A percentile compares a stretch with the other conserved stretches of the same genome.
These are phyloP conservation scores for Monosporascus sp. DNA, from an alignment of 2,329 filamentous ascomycete species.

Conservation along the genomic window DNA sequence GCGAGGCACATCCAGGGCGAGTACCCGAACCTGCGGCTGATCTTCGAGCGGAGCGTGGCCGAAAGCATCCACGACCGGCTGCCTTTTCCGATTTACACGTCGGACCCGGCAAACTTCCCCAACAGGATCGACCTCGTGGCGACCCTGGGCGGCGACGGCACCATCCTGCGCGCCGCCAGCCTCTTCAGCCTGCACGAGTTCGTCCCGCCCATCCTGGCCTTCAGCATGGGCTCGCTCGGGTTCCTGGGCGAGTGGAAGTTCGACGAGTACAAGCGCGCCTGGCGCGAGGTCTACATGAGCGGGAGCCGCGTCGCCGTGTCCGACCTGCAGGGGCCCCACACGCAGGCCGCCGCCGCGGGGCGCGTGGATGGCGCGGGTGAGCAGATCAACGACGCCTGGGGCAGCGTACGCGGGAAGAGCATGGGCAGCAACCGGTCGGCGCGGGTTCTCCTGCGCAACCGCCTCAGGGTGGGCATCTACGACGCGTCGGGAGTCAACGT, in stretches of 20 bases:
- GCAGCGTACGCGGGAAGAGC: slow-evolving; percentile 69
- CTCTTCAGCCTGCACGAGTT: slow-evolving; percentile 75
- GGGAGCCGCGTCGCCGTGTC: slow-evolving; percentile 48
- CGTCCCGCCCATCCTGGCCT: slow-evolving; percentile 87
- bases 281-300: slow-evolving; percentile 86
- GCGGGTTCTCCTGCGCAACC: slow-evolving; percentile 79
- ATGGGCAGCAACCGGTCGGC: slow-evolving; percentile 71
- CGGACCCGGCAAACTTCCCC: slow-evolving; percentile 51
- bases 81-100: slow-evolving; percentile 67
- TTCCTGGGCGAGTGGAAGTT: slow-evolving; percentile 98
- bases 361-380: slow-evolving; percentile 22
- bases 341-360: slow-evolving; percentile 29
- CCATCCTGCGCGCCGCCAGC: slow-evolving; percentile 78
- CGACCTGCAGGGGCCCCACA: slow-evolving; percentile 36
- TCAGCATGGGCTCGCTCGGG: slow-evolving; percentile 94
- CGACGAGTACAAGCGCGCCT: slow-evolving; percentile 83
- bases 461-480: slow-evolving; percentile 81
- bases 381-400: slow-evolving; percentile 51
- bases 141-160: slow-evolving; percentile 90
- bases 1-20: slow-evolving; percentile 70
- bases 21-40: slow-evolving; percentile 74
- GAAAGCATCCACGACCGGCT: slow-evolving; percentile 64
- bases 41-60: slow-evolving; percentile 77
- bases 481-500: slow-evolving; percentile 60
- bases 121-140: slow-evolving; percentile 82